A percentile compares a stretch with the other conserved stretches of the same genome.
These are phyloP conservation scores for Cordyceps sp. DNA, from an alignment of 2,329 filamentous ascomycete species.

Conservation along the genomic window DNA sequence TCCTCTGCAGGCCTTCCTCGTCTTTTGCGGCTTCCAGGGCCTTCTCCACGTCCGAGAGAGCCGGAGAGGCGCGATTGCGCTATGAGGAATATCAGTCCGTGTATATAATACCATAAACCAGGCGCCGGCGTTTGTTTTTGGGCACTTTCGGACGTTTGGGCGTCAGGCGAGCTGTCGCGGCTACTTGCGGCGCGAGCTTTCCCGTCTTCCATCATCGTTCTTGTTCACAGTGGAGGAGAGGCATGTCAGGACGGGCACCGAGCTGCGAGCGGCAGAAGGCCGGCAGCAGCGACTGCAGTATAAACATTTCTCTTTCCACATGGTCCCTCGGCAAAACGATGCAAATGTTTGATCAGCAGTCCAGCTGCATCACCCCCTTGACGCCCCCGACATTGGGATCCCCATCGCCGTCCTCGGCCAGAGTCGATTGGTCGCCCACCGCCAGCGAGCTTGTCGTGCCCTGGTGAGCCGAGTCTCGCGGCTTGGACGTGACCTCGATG, in stretches of 20 bases:
- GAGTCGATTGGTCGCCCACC: neutral
- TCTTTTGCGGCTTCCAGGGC: conserved; percentile 85
- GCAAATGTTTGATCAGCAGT: no score
- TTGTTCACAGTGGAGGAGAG: neutral
- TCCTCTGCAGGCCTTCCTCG: conserved; percentile 54
- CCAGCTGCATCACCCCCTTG: no score
- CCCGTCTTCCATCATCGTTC: no score
- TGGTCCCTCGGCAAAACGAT: no score
- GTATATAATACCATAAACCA: no score
- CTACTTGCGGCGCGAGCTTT: neutral
- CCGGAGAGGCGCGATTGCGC: conserved; percentile 66
- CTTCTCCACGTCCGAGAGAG: conserved; percentile 71
- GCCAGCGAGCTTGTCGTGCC: neutral
- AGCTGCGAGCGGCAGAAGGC: no score
- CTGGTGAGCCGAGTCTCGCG: neutral
- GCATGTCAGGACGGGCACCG: no score
- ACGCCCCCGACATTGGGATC: neutral
- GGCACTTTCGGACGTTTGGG: neutral
- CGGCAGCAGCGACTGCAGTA: no score
- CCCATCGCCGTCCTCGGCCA: neutral
- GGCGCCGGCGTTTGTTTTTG: conserved; percentile 2
- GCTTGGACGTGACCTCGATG: conserved; percentile 1
- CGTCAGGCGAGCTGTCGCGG: neutral
- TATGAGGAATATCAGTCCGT: conserved; percentile 23
- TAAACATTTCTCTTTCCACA: no score